These are phyloP conservation scores for Stachybotrys chartarum DNA, from an alignment of 2,329 filamentous ascomycete genomes.

Conservation along the genomic window DNA sequence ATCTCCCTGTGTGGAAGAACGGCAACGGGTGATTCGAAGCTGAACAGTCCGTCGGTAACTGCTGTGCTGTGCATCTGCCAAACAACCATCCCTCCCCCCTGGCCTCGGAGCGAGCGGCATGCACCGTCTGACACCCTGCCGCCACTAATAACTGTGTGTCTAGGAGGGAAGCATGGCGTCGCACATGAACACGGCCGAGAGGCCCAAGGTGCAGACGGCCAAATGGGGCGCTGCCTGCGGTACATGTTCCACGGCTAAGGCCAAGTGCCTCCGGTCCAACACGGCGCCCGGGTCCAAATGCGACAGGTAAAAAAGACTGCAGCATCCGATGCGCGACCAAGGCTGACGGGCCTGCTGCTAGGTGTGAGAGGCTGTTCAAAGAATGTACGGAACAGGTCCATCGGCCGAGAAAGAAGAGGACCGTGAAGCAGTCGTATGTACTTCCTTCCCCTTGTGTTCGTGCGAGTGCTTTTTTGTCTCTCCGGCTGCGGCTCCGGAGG, in stretches of 20 bases:
- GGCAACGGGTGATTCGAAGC: no score
- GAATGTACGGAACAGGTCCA: conserved; percentile 40
- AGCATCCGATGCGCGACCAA: neutral
- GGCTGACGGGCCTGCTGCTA: conserved; percentile 11
- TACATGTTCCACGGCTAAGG: conserved; percentile 40
- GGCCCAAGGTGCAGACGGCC: conserved; percentile 25
- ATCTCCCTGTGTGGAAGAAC: no score
- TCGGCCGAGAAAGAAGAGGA: conserved; percentile 43
- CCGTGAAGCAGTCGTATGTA: conserved; percentile 42
- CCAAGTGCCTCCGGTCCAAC: conserved; percentile 40
- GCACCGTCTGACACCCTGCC: no score
- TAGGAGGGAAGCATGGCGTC: neutral
- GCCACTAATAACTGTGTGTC: neutral
- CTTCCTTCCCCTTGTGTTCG: neutral
- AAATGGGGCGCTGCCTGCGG: conserved; percentile 45
- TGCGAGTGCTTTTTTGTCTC: no score
- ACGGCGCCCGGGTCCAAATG: conserved; percentile 31
- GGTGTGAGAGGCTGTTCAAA: conserved; percentile 41
- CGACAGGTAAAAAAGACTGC: conserved; percentile 28
- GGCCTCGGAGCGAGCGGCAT: no score
- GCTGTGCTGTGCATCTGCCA: no score
- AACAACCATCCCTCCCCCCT: no score
- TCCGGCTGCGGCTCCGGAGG: no score
- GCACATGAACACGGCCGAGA: conserved; percentile 2
- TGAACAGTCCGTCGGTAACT: no score